Base-by-base conservation (phyloP, 1,284 basidiomycete genomes). In the Tylopilus sp. region DNA sequence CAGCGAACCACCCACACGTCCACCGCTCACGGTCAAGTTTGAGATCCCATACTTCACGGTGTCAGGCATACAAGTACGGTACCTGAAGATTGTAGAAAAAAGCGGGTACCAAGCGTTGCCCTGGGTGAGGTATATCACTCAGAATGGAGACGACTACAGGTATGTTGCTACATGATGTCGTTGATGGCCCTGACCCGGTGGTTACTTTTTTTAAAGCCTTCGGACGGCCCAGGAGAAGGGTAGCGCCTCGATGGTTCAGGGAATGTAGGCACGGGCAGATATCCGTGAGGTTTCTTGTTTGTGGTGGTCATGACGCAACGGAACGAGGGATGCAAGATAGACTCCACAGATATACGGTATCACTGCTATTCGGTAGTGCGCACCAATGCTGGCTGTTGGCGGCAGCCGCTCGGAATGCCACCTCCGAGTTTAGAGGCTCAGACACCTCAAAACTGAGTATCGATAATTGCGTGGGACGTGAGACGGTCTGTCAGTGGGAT, bases 21-120 rank as follows among this genome's bases (percentile, higher is more conserved):
- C 93, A 19, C 97, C 97, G 0, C 97, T 99, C 60, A 92, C 89
- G 1, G 92, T 98, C 70, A 94, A 92, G 70, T 99, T 95, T 59
- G 96, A 99, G 74, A 97, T 99, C 38, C 95, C 96, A 2, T 97
- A 97, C 74, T 97, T 97, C 67, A 97, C 95, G 1, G 89, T 94
- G 1, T 97, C 93, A 0, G 96, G 97, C 9, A 97, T 98, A 53
- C 93, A 97, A 70, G 96, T 98, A 15, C 81, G 95, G 46, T 98
- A 97, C 66, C 76, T 93, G 57, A 99, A 99, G 73, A 95, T 99
- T 47, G 94, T 98, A 1, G 97, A 99, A 71, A 98, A 99, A 78
- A 94, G 90, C 50, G 96, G 94, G 16, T 97, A 95, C 67, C 92
- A 97, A 69, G 92, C 93, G 1, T 70, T 95, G 51, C 92, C 89